Conservation (phyloP, 2,329 filamentous ascomycete species). For the Paraconiothyrium brasiliense region DNA sequence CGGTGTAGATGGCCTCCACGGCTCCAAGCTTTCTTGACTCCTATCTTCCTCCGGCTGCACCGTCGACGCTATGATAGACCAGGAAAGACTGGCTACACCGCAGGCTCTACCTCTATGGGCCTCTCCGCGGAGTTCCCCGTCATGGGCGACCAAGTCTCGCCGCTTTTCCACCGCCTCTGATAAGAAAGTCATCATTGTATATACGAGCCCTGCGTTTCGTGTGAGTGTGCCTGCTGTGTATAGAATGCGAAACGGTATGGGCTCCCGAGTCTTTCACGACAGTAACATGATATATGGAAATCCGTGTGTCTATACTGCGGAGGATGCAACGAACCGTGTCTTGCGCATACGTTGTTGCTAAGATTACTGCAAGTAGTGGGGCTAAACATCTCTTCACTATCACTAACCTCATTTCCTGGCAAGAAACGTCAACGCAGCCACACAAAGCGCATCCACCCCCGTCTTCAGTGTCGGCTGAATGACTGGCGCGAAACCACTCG, state of each 20-base stretch:
- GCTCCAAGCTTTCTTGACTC: conserved; percentile 86
- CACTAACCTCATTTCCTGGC: conserved; percentile 21
- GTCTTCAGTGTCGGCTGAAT: conserved; percentile 66
- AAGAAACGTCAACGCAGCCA: conserved; percentile 61
- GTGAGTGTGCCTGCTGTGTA: too few species aligned
- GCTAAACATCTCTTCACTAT: too few species aligned
- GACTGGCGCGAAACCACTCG: conserved; percentile 66
- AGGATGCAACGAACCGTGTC: too few species aligned
- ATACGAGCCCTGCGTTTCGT: conserved; percentile 78
- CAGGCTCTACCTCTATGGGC: conserved; percentile 79
- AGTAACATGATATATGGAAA: too few species aligned
- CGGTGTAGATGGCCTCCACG: conserved; percentile 84
- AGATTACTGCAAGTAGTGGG: not conserved
- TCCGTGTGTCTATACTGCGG: too few species aligned
- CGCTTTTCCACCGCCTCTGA: conserved; percentile 81
- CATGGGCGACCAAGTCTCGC: conserved; percentile 86
- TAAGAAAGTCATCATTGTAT: conserved; percentile 81
- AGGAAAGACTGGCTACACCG: conserved; percentile 84
- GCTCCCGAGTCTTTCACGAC: too few species aligned
- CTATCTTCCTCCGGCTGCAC: conserved; percentile 70
- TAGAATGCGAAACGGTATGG: too few species aligned
- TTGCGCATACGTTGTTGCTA: conserved; percentile 56
- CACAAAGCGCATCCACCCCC: conserved; percentile 61
- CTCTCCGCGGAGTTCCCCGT: conserved; percentile 84
- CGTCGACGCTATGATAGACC: conserved; percentile 69